Base-by-base conservation (phyloP, 805 yeast species). In the Groenewaldozyma tartarivorans region DNA sequence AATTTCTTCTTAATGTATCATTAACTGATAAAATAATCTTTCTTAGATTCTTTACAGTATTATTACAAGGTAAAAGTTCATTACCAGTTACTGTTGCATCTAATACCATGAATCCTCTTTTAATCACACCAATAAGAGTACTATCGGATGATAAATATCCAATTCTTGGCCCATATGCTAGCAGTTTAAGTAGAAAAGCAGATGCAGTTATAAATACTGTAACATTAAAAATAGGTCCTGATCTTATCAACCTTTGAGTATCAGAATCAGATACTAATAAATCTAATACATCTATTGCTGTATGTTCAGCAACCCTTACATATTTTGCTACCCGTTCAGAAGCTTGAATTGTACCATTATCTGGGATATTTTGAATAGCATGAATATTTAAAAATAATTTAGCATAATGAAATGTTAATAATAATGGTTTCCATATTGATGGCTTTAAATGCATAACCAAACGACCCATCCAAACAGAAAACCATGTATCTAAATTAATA, bases 191-290 rank as follows among this genome's bases (percentile, higher is more conserved):
- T 17, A 49, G 40, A 30, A 43, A 45, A 11, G 53, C 53, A 4
- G 48, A 41, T 3, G 53, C 53, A 1, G 53, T 49, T n/a, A 49
- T 48, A 26, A 49, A 48, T 15, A 49, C 48, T 4, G 53, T 49
- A 20, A 51, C 49, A 33, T 49, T 47, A 34, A 49, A 49, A 19
- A 49, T 51, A 4, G 53, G 53, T 9, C 49, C 53, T 11, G 41
- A 43, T 5, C 41, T 21, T 7, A 49, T 40, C 26, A 49, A 41
- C 21, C 53, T 44, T 38, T 48, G 48, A 19, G 43, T 45, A 33
- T 49, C 53, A 11, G 38, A 38, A 26, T 49, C 53, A 20, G 39
- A 44, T 9, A 49, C 36, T 15, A 49, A 43, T 45, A 47, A 35
- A 20, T 49, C 50, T 29, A 49, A 36, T 35, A 48, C 39, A 20